phyloP scores from a whole-genome alignment of 805 yeast species.

The Metschnikowia shivogae region DNA sequence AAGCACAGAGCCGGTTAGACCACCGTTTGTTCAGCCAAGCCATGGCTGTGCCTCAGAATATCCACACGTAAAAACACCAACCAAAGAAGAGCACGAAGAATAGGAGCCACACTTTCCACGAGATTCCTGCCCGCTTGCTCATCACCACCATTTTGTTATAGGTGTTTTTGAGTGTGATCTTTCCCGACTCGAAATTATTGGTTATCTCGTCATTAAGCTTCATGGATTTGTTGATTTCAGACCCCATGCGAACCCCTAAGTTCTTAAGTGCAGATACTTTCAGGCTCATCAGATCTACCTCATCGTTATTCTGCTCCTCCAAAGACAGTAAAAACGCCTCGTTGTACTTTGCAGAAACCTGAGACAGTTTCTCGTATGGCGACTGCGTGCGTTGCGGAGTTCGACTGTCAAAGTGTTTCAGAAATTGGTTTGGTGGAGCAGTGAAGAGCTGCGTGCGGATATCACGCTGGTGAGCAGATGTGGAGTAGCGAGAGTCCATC shows the following conservation, averaged over 20 bases:
- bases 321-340: slow-evolving; percentile 41
- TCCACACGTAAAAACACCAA: slow-evolving; percentile 43
- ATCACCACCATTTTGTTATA: slow-evolving; percentile 41
- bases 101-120: slow-evolving; percentile 42
- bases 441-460: slow-evolving; percentile 38
- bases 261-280: slow-evolving; percentile 40
- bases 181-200: slow-evolving; percentile 37
- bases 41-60: slow-evolving; percentile 10
- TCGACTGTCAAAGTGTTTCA: slow-evolving; percentile 10
- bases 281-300: slow-evolving; percentile 37
- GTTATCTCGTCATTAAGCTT: slow-evolving; percentile 40
- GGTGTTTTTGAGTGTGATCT: slow-evolving; percentile 38
- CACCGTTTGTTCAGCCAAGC: too few species aligned
- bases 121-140: slow-evolving; percentile 45
- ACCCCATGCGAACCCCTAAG: slow-evolving; percentile 41
- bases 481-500: slow-evolving; percentile 18
- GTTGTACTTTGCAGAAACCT: slow-evolving; percentile 35
- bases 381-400: slow-evolving; percentile 30
- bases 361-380: slow-evolving; percentile 34
- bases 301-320: slow-evolving; percentile 42
- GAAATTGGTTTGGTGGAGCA: slow-evolving; percentile 17
- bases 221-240: slow-evolving; percentile 40
- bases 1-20: too few species aligned
- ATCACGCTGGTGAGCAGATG: slow-evolving; percentile 39
- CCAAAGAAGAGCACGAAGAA: slow-evolving; percentile 34